Percentiles rank a stretch among this genome's conserved stretches.
These are phyloP conservation scores for Abrus pulchellus DNA, from an alignment of 306 rosid genomes.

Conservation along the genomic window DNA sequence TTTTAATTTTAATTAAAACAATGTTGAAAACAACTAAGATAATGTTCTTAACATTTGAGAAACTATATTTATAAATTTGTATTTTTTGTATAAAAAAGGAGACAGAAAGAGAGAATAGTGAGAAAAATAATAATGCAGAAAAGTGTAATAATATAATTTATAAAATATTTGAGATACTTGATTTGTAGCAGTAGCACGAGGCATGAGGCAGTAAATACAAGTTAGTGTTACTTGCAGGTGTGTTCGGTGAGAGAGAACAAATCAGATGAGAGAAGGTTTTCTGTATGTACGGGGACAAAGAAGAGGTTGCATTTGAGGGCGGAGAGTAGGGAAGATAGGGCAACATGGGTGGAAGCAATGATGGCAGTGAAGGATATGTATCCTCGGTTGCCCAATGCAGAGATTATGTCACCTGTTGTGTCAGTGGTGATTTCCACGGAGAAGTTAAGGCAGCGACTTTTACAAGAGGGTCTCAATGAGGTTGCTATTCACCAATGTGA, in stretches of 20 bases:
- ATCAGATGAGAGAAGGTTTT: constrained; percentile 62
- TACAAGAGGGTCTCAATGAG: constrained; percentile 71
- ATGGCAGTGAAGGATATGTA: constrained; percentile 69
- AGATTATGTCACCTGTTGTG: constrained; percentile 70
- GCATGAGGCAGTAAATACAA: no score
- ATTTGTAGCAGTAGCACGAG: no score
- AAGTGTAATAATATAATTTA: no score
- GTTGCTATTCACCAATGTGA: constrained; percentile 74
- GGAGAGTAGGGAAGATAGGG: constrained; percentile 56
- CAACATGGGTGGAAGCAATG: constrained; percentile 58
- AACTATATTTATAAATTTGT: no score
- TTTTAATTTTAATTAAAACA: no score
- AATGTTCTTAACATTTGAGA: no score
- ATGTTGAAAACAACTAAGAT: no score
- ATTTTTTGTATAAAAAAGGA: no score
- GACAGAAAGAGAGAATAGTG: no score
- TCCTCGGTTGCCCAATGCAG: constrained; percentile 77
- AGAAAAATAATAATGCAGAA: no score
- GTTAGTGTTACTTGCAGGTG: constrained; percentile 38
- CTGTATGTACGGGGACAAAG: constrained; percentile 58
- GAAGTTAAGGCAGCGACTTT: constrained; percentile 66
- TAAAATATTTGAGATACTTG: no score
- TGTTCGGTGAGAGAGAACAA: constrained; percentile 58
- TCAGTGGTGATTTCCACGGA: constrained; percentile 62
- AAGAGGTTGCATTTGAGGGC: constrained; percentile 67